These are phyloP conservation scores for Dryas octopetala DNA, from an alignment of 306 rosid species.

Conservation along the genomic window DNA sequence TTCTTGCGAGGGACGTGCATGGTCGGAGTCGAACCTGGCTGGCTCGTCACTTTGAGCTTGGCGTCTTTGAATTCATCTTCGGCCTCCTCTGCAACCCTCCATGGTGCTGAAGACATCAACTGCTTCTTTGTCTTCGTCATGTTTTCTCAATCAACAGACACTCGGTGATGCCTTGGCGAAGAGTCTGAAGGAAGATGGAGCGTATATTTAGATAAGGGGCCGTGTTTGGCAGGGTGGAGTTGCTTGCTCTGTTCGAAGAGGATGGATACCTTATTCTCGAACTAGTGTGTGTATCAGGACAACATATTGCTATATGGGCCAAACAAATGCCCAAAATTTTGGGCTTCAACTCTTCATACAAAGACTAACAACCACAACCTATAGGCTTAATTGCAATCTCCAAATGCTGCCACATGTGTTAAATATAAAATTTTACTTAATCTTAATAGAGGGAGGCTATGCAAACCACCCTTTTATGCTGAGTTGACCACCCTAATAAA, in stretches of 20 bases:
- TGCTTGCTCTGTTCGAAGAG: not conserved
- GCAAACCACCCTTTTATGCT: no score
- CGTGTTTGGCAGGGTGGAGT: not conserved
- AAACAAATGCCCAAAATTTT: no score
- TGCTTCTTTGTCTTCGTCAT: conserved; percentile 56
- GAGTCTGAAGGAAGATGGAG: no score
- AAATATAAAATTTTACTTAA: no score
- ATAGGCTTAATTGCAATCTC: no score
- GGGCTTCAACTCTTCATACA: no score
- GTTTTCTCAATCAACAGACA: not conserved
- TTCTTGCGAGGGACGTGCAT: conserved; percentile 84
- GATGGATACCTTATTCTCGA: not conserved
- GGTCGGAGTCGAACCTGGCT: conserved; percentile 57
- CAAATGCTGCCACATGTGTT: no score
- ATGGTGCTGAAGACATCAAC: conserved; percentile 88
- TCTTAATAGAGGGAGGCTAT: no score
- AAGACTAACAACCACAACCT: no score
- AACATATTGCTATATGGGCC: no score
- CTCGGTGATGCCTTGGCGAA: not conserved
- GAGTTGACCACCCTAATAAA: no score
- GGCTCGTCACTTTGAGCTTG: conserved; percentile 70
- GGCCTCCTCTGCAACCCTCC: conserved; percentile 69
- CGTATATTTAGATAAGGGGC: conserved; percentile 3
- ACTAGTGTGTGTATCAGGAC: no score
- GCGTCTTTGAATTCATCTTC: conserved; percentile 55